Percentiles rank a stretch among this genome's conserved stretches.
These are phyloP conservation scores for Begonia masoniana DNA, from an alignment of 306 rosid species.

Conservation along the genomic window DNA sequence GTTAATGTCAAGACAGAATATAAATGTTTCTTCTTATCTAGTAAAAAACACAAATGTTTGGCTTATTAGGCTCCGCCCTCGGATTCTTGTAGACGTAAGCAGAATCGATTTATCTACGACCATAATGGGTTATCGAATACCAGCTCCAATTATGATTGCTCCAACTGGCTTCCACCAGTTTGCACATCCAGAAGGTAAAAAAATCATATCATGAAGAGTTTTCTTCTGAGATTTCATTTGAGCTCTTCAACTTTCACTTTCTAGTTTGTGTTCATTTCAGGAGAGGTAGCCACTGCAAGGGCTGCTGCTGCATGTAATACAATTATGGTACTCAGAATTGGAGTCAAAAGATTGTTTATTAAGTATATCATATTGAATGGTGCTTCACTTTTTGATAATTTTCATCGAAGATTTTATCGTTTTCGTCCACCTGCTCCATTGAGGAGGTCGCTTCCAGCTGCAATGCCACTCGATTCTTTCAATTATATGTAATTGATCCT, in stretches of 20 bases:
- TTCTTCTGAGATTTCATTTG: slow-evolving; percentile 3
- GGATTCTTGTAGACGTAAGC: slow-evolving; percentile 63
- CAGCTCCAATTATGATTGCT: slow-evolving; percentile 49
- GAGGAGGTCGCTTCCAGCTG: slow-evolving; percentile 72
- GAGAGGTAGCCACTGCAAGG: slow-evolving; percentile 65
- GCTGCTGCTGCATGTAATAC: slow-evolving; percentile 58
- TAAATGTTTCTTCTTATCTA: not conserved
- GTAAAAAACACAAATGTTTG: not conserved
- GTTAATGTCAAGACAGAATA: not conserved
- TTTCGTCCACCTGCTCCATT: slow-evolving; percentile 28
- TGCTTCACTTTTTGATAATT: not conserved
- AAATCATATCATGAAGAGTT: not conserved
- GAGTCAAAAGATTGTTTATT: not conserved
- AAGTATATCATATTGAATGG: too few species aligned
- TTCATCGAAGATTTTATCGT: slow-evolving; percentile 31
- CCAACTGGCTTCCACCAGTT: slow-evolving; percentile 40
- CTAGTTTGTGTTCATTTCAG: slow-evolving; percentile 15
- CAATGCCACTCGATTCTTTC: slow-evolving; percentile 59
- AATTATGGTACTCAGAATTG: slow-evolving; percentile 35
- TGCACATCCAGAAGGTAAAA: slow-evolving; percentile 51
- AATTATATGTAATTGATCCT: slow-evolving; percentile 34
- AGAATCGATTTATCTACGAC: slow-evolving; percentile 42
- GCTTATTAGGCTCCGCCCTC: slow-evolving; percentile 40
- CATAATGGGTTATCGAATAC: slow-evolving; percentile 32
- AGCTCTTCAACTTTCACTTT: not conserved